A percentile compares a stretch with the other conserved stretches of the same genome.
Conservation (phyloP, 306 rosid species). For the Rosa persica region DNA sequence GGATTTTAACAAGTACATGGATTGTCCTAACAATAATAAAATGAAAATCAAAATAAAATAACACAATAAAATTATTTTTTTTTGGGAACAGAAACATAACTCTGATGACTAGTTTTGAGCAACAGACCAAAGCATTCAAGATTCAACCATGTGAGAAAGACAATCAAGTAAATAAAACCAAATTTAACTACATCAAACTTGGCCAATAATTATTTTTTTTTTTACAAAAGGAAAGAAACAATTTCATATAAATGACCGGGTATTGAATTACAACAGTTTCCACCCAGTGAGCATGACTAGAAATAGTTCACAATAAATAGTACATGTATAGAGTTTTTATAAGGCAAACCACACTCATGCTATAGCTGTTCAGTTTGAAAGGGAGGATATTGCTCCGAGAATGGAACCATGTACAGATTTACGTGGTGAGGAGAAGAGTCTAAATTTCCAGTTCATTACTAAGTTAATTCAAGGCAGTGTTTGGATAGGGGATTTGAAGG, state of each 20-base stretch:
- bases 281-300: neutral
- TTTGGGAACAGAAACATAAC: no score
- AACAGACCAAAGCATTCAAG: neutral
- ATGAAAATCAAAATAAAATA: no score
- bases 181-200: neutral
- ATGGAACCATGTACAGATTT: no score
- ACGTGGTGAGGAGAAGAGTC: no score
- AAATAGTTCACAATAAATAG: slow-evolving; percentile 1
- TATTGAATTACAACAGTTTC: no score
- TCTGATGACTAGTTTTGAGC: neutral
- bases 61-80: no score
- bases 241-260: neutral
- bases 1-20: no score
- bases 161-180: neutral
- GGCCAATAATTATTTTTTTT: no score
- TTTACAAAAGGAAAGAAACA: neutral
- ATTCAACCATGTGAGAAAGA: neutral
- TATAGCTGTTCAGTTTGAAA: neutral
- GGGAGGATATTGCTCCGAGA: neutral
- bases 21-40: no score
- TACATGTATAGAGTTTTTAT: neutral
- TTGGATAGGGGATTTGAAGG: no score
- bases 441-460: no score
- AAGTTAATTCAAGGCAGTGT: no score
- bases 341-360: neutral